Evolutionary conservation across 495 filamentous ascomycete species (phyloP).

Genomic region (Zalerion maritima): DNA sequence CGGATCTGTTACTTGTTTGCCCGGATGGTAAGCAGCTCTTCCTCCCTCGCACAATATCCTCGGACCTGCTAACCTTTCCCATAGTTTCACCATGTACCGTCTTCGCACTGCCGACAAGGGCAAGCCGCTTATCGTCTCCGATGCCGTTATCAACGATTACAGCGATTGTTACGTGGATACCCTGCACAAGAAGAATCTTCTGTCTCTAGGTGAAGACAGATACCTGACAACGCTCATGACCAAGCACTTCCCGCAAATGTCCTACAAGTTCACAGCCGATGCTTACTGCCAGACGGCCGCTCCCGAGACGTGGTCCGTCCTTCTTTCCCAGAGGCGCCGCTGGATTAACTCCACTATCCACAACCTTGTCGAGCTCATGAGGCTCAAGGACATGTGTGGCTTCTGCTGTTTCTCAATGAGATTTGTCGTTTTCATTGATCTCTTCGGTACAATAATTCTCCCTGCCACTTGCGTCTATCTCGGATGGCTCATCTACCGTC

Average conservation of each 20-base stretch:
- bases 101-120: slow-evolving; percentile 85
- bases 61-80: slow-evolving; percentile 16
- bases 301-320: slow-evolving; percentile 80
- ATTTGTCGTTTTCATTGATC: slow-evolving; percentile 91
- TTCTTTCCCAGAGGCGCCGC: slow-evolving; percentile 85
- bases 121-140: slow-evolving; percentile 80
- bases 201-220: slow-evolving; percentile 92
- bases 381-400: slow-evolving; percentile 81
- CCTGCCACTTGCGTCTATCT: slow-evolving; percentile 85
- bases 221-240: slow-evolving; percentile 96
- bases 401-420: slow-evolving; percentile 99
- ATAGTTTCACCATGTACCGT: slow-evolving; percentile 97
- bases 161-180: slow-evolving; percentile 79
- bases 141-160: slow-evolving; percentile 77
- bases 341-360: slow-evolving; percentile 99
- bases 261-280: slow-evolving; percentile 88
- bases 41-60: slow-evolving; percentile 1
- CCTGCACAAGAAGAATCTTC: slow-evolving; percentile 94
- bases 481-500: slow-evolving; percentile 72
- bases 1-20: slow-evolving; percentile 91
- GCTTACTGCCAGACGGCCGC: slow-evolving; percentile 87
- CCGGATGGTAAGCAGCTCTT: slow-evolving; percentile 68
- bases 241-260: slow-evolving; percentile 90
- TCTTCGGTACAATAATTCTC: slow-evolving; percentile 84
- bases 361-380: slow-evolving; percentile 80